phyloP scores from a whole-genome alignment of 148 eudicot genomes.

The Rhododendron williamsianum region DNA sequence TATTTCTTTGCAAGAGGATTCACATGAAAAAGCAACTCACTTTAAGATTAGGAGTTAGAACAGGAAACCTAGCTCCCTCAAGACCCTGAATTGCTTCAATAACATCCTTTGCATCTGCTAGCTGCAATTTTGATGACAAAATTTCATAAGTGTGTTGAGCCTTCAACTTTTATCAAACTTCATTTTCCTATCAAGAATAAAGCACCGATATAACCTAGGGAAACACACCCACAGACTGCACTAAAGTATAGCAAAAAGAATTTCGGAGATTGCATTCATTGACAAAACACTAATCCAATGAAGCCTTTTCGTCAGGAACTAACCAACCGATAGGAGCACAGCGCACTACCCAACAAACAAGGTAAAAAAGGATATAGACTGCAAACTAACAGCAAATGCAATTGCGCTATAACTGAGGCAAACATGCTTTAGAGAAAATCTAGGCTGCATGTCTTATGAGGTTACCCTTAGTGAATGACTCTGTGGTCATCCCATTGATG shows the following conservation, averaged over 20 bases:
- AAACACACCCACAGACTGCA: not conserved
- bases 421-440: no score
- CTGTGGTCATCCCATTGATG: not conserved
- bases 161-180: not conserved
- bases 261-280: not conserved
- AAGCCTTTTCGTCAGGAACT: not conserved
- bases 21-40: constrained; percentile 27
- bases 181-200: not conserved
- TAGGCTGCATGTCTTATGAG: not conserved
- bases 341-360: not conserved
- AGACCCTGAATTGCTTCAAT: constrained; percentile 56
- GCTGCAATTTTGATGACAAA: constrained; percentile 32
- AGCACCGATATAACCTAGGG: not conserved
- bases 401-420: not conserved
- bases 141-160: not conserved
- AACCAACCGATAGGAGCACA: not conserved
- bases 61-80: constrained; percentile 64
- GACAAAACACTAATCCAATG: not conserved
- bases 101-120: constrained; percentile 87
- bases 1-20: not conserved
- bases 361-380: not conserved
- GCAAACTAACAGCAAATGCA: not conserved
- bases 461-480: not conserved
- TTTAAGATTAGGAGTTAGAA: constrained; percentile 93
- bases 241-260: not conserved